Percentiles rank a stretch among this genome's conserved stretches.
These are phyloP conservation scores for Monosporascus sp. DNA, from an alignment of 2,329 filamentous ascomycete species.

Conservation along the genomic window DNA sequence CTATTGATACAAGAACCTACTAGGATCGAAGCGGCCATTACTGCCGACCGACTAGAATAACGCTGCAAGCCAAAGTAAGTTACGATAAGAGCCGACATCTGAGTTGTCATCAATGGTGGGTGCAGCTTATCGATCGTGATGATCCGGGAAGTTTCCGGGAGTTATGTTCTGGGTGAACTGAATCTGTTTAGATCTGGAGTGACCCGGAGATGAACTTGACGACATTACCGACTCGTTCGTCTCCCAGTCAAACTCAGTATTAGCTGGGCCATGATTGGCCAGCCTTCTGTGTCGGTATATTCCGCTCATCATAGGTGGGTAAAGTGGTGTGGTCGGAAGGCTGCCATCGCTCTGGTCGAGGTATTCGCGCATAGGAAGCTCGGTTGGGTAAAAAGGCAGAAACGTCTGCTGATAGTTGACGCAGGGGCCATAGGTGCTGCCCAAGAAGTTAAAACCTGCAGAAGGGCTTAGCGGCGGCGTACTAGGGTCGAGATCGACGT, in stretches of 20 bases:
- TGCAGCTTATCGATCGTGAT: slow-evolving; percentile 13
- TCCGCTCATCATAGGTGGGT: slow-evolving; percentile 36
- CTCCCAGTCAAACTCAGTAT: slow-evolving; percentile 49
- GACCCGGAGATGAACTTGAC: slow-evolving; percentile 31
- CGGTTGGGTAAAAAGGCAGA: slow-evolving; percentile 43
- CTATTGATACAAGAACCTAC: background rate
- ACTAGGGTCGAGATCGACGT: slow-evolving; percentile 40
- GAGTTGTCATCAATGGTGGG: background rate
- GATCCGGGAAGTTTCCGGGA: slow-evolving; percentile 34
- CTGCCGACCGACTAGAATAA: background rate
- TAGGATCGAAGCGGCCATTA: background rate
- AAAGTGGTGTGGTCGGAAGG: slow-evolving; percentile 45
- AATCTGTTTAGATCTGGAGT: slow-evolving; percentile 35
- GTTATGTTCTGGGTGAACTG: slow-evolving; percentile 43
- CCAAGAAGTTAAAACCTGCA: slow-evolving; percentile 35
- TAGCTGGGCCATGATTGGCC: slow-evolving; percentile 28
- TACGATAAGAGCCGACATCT: background rate
- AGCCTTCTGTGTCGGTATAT: slow-evolving; percentile 31
- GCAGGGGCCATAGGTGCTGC: slow-evolving; percentile 18
- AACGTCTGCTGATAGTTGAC: slow-evolving; percentile 43
- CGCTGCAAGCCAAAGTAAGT: background rate
- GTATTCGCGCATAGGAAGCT: slow-evolving; percentile 43
- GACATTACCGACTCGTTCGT: slow-evolving; percentile 36
- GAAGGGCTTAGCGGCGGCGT: slow-evolving; percentile 50
- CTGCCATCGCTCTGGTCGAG: slow-evolving; percentile 36